Conservation (phyloP, 2,329 filamentous ascomycete genomes). For the Rosellinia necatrix region DNA sequence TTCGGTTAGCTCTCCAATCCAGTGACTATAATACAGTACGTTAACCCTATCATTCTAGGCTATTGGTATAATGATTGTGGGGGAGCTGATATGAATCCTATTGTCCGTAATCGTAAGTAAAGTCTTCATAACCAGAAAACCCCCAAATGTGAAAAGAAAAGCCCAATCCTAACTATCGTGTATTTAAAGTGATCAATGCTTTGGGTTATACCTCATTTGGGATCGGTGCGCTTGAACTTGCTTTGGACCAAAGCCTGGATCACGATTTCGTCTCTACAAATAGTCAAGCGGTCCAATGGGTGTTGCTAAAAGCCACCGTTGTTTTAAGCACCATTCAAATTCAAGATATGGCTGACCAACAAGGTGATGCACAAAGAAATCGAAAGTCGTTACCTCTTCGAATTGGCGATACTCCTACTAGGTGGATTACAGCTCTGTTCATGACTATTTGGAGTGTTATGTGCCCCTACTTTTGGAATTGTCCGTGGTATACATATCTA, state of each 20-base stretch:
- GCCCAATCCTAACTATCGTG: no score
- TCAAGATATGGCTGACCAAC: slow-evolving; percentile 24
- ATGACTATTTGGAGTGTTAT: neutral
- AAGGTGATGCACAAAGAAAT: neutral
- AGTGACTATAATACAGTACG: no score
- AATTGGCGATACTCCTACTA: neutral
- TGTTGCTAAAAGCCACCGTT: no score
- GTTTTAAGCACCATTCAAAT: slow-evolving; percentile 30
- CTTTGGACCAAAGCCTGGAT: slow-evolving; percentile 20
- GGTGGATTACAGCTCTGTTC: neutral
- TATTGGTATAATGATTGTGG: slow-evolving; percentile 2
- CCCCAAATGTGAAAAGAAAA: no score
- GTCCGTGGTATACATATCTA: neutral
- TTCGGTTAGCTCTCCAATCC: neutral
- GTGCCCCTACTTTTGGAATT: neutral
- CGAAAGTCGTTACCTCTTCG: neutral
- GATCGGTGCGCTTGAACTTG: neutral
- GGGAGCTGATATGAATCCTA: slow-evolving; percentile 3
- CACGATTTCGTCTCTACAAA: slow-evolving; percentile 10
- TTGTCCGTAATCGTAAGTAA: slow-evolving; percentile 9
- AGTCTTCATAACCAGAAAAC: no score
- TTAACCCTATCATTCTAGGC: no score
- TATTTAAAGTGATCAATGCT: no score
- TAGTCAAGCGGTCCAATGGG: no score
- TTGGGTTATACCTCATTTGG: neutral